Conservation (phyloP, 176 grass and related monocot species). For the Oryza meyeriana region DNA sequence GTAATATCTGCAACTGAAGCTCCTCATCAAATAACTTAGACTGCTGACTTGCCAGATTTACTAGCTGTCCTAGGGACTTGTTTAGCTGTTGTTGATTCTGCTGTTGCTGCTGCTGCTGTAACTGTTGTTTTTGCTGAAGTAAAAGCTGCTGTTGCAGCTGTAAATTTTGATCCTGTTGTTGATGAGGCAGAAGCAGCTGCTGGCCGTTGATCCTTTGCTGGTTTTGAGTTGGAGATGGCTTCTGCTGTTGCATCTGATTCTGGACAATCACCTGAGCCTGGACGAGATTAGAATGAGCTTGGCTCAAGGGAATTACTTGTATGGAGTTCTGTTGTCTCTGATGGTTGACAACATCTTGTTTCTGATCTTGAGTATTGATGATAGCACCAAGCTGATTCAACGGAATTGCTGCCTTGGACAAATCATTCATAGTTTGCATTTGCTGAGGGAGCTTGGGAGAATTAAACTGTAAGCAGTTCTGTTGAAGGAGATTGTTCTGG, state of each 20-base stretch:
- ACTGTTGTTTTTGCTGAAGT: constrained; percentile 49
- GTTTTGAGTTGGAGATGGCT: constrained; percentile 44
- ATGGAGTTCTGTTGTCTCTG: constrained; percentile 59
- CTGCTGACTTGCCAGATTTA: constrained; percentile 62
- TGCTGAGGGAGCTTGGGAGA: constrained; percentile 63
- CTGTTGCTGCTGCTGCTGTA: constrained; percentile 46
- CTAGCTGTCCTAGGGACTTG: constrained; percentile 52
- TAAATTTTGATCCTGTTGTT: constrained; percentile 48
- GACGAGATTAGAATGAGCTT: constrained; percentile 57
- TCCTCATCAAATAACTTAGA: constrained; percentile 64
- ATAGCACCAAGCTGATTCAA: constrained; percentile 53
- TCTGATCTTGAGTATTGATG: constrained; percentile 66
- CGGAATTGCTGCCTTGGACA: constrained; percentile 43
- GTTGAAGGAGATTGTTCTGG: constrained; percentile 82
- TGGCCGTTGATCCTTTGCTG: constrained; percentile 31
- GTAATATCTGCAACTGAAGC: constrained; percentile 75
- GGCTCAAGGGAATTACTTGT: constrained; percentile 61
- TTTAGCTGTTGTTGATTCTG: constrained; percentile 50
- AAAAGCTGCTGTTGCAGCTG: constrained; percentile 50
- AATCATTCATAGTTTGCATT: constrained; percentile 59
- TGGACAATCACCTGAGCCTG: constrained; percentile 77
- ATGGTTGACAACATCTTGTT: constrained; percentile 42
- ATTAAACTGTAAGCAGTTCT: constrained; percentile 71
- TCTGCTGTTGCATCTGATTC: constrained; percentile 61
- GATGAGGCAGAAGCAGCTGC: constrained; percentile 35